phyloP scores from a whole-genome alignment of 1,284 basidiomycete species.

The Flammula alnicola region DNA sequence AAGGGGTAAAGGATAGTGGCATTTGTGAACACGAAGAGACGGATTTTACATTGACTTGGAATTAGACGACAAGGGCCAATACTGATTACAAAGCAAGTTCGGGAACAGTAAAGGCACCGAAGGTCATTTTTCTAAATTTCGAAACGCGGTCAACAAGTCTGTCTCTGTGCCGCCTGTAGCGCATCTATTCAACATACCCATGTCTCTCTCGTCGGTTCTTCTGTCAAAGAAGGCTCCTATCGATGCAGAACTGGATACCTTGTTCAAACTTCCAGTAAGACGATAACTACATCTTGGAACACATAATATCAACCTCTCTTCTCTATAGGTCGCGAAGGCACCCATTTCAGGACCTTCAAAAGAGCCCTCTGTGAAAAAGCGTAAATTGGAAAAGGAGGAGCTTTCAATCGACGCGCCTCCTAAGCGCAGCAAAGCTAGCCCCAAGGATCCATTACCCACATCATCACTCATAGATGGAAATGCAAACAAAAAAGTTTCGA shows the following conservation, averaged over 20 bases:
- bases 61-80: no score
- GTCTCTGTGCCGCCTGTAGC: no score
- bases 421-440: constrained; percentile 23
- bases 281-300: not conserved
- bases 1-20: no score
- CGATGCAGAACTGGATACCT: constrained; percentile 45
- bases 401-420: constrained; percentile 12
- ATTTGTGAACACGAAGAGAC: no score
- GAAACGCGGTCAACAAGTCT: no score
- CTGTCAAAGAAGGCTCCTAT: constrained; percentile 31
- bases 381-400: constrained; percentile 34
- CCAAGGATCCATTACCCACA: not conserved
- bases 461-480: not conserved
- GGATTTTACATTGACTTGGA: no score
- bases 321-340: constrained; percentile 19
- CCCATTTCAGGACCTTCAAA: constrained; percentile 31
- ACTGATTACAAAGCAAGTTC: no score
- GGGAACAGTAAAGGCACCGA: no score
- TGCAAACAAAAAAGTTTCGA: not conserved
- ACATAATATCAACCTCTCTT: not conserved
- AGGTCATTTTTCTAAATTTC: no score
- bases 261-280: constrained; percentile 43
- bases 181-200: no score
- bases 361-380: constrained; percentile 34
- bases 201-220: constrained; percentile 35